Base-by-base conservation (phyloP, 2,329 filamentous ascomycete genomes). In the Davidsoniella australis region DNA sequence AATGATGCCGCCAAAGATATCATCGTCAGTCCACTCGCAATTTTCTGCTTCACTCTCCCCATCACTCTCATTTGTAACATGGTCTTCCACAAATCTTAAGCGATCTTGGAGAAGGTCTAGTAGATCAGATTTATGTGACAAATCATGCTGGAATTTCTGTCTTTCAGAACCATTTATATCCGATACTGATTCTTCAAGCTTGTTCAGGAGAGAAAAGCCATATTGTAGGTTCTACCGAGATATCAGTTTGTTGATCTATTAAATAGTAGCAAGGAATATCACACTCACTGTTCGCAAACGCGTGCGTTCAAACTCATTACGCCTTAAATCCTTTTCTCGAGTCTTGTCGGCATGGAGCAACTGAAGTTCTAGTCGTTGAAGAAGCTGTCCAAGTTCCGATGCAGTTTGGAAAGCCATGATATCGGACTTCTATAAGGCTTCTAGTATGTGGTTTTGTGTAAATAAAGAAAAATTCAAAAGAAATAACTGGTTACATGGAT, bases 281-380 rank as follows among this genome's bases (percentile, higher is more conserved):
- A 8, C 29, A 38, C 29, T 17, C 51, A 54, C 52, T 40, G 17
- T 45, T 36, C 51, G 45, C 3, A 46, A 36, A 29, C 40, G 47
- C 40, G 43, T 44, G 3, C 52, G 46, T 50, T 54, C 52, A 26
- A 52, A 46, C 29, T 49, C 49, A 41, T 48, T 54, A 10, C 41
- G 33, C 14, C 49, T 49, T 40, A 54, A 18, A 40, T 42, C 40
- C 12, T 38, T 43, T 60, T 78, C 74, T 45, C 72, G 70, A 48
- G 79, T 74, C 49, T 72, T 68, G 54, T 78, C 72, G 26, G 76
- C 69, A 49, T 74, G 73, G 37, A 85, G 68, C 47, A 87, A 69
- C 33, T 68, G 76, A 53, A 75, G 71, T 57, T 85, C 78, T 37
- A 87, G 67, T 29, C 82, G 76, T 46, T 66, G 64, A 5, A 88